These are phyloP conservation scores for Pythium sp. DNA, from an alignment of 352 stramenopile species.

Conservation along the genomic window DNA sequence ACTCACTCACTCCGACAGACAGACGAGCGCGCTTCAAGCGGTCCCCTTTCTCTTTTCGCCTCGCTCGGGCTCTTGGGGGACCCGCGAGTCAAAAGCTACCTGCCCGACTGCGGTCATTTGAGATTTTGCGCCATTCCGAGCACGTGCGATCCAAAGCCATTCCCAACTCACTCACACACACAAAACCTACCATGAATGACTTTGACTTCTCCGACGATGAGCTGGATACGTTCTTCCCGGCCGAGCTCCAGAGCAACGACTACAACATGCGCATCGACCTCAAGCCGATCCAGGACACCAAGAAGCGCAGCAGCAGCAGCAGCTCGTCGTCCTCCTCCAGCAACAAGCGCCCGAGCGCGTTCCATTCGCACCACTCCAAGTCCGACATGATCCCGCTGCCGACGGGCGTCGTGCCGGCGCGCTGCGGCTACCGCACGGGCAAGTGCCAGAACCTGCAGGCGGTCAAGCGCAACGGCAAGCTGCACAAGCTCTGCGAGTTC, in stretches of 20 bases:
- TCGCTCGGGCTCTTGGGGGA: neutral
- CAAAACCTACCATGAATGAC: conserved; percentile 22
- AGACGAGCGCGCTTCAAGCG: neutral
- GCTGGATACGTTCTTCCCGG: conserved; percentile 31
- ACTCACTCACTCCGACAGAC: neutral
- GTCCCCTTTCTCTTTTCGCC: neutral
- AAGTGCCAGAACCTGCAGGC: conserved; percentile 81
- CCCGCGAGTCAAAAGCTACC: neutral
- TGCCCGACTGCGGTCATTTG: conserved; percentile 19
- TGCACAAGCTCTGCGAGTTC: conserved; percentile 86
- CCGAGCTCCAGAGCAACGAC: conserved; percentile 6
- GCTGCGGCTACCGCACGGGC: conserved; percentile 76
- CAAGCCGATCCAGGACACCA: conserved; percentile 19
- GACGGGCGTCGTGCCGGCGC: conserved; percentile 31
- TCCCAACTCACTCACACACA: conserved; percentile 1
- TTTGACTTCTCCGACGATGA: conserved; percentile 27
- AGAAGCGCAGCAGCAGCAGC: conserved; percentile 13
- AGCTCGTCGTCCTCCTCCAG: neutral
- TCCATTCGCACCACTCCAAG: conserved; percentile 15
- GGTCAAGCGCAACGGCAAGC: conserved; percentile 78
- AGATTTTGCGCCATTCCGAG: conserved; percentile 21
- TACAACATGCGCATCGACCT: conserved; percentile 36
- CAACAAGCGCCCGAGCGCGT: conserved; percentile 11
- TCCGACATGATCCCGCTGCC: conserved; percentile 21
- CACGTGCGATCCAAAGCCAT: neutral